These are phyloP conservation scores for Botryotinia globosa DNA, from an alignment of 2,329 filamentous ascomycete genomes.

Conservation along the genomic window DNA sequence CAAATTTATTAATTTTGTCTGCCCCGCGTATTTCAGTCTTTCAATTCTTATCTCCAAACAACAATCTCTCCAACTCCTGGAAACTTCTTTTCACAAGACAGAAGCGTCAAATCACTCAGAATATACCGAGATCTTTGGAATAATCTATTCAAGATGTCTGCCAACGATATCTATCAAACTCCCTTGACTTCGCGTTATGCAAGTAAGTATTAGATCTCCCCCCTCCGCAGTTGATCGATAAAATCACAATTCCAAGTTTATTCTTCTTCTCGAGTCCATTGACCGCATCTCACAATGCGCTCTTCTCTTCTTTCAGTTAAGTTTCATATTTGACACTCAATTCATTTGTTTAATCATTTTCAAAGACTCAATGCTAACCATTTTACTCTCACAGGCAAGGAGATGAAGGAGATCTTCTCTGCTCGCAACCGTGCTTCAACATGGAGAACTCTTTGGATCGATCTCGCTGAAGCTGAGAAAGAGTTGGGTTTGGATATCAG, in stretches of 20 bases:
- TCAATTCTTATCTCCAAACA: background rate
- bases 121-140: background rate
- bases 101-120: background rate
- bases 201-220: conserved; percentile 29
- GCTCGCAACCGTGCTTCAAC: conserved; percentile 57
- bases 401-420: conserved; percentile 80
- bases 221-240: background rate
- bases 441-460: conserved; percentile 67
- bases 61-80: background rate
- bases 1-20: background rate
- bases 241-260: background rate
- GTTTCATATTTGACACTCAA: background rate
- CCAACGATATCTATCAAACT: conserved; percentile 60
- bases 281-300: background rate
- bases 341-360: background rate
- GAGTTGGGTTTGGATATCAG: conserved; percentile 77
- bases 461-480: conserved; percentile 77
- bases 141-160: conserved; percentile 29
- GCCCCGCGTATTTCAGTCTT: conserved; percentile 1
- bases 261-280: background rate
- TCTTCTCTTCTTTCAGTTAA: background rate
- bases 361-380: conserved; percentile 10
- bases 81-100: background rate
- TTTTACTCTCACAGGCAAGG: conserved; percentile 36
- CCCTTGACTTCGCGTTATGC: conserved; percentile 71